Evolutionary conservation across 2,329 filamentous ascomycete genomes (phyloP), one percentile per base, ranked within the genome.

Genomic region (Myriosclerotinia curreyana): DNA sequence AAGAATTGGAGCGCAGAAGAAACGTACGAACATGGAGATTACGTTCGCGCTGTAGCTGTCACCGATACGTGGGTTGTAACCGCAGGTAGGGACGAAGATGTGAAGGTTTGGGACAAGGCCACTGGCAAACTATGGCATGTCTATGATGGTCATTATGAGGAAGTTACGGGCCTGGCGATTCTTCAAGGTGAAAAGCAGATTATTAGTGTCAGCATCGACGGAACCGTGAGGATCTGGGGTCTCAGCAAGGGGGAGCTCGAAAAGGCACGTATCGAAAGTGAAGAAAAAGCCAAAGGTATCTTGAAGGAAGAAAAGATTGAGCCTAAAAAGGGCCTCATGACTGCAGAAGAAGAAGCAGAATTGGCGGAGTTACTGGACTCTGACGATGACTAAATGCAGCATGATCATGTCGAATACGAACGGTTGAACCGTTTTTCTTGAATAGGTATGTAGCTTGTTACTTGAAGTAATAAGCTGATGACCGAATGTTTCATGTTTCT

Each of bases 291-390:
- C 60, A 77, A 79, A 52, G 80, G 80, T 59, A 74, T 68, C 9
- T 69, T 65, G n/a, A 71, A 79, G 60, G 76, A 78, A 60, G 76
- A 79, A 38, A 76, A 78, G 60, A 76, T 76, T 42, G 78, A 77
- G 68, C 74, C 75, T 67, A 78, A 78, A 60, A 82, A 83, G 62
- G 79, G 80, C 48, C 66, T 87, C 73, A 79, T 97, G 76, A 96
- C 92, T 6, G 89, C 86, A 15, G 94, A 98, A 71, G 95, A 99
- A 75, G 94, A 98, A 76, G 88, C 90, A 5, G 95, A 98, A 76
- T 80, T 99, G 68, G 93, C 92, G 17, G 95, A 93, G 68, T 78
- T 99, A 74, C 91, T 99, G 91, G 91, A 88, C 64, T 72, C 72
- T 7, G 88, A 91, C 67, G 82, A 84, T 70, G 87, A 91, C 67